Evolutionary conservation across 257 asterid genomes (phyloP).

Genomic region (Eucommia ulmoides): DNA sequence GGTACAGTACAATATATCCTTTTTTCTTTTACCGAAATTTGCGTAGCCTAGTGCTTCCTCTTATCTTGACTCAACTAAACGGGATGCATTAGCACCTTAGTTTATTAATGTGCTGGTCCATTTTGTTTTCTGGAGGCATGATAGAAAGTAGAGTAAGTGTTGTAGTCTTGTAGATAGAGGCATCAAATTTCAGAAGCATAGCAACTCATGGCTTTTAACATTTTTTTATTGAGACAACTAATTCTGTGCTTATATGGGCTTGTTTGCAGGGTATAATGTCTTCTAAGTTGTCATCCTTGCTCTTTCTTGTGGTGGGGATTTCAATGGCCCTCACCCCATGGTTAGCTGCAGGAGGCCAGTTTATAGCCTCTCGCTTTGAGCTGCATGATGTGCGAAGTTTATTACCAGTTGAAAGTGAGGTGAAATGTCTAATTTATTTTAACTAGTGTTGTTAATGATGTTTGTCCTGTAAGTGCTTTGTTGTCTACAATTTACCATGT

Average conservation of each 20-base stretch:
- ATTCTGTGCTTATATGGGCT: constrained; percentile 4
- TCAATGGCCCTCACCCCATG: constrained; percentile 98
- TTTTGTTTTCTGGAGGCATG: neutral
- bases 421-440: constrained; percentile 21
- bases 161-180: neutral
- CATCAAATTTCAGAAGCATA: constrained; percentile 1
- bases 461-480: neutral
- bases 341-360: constrained; percentile 99
- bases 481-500: neutral
- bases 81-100: neutral
- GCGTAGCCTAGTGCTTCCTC: neutral
- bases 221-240: neutral
- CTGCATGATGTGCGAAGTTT: constrained; percentile 94
- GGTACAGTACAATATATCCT: no score
- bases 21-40: no score
- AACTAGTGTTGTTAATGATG: neutral
- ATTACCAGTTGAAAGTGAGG: constrained; percentile 98
- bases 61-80: neutral
- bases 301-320: constrained; percentile 94
- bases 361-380: constrained; percentile 95
- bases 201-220: neutral
- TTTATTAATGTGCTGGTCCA: constrained; percentile 1
- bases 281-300: constrained; percentile 73
- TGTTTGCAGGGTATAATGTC: constrained; percentile 90
- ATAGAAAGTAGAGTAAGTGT: constrained; percentile 2